Conservation (phyloP, 495 filamentous ascomycete species). For the Penicillium turbatum region DNA sequence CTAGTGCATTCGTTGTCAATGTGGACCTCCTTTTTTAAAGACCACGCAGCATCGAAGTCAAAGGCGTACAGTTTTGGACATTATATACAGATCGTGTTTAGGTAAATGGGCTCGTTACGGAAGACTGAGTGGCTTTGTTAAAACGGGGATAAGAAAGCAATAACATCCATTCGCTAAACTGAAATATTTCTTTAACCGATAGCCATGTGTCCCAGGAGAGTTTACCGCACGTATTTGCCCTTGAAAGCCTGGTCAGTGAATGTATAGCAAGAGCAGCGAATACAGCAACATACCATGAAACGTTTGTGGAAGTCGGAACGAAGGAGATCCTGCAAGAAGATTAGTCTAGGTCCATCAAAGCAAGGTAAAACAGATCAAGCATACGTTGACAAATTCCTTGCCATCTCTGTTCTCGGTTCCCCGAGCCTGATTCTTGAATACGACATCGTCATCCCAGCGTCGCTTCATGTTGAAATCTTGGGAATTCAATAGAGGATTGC, state of each 20-base stretch:
- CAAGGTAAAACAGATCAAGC: conserved; percentile 18
- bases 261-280: conserved; percentile 1
- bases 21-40: too few species aligned
- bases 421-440: conserved; percentile 97
- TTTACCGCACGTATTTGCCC: conserved; percentile 65
- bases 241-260: conserved; percentile 36
- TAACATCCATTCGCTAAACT: conserved; percentile 11
- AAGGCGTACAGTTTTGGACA: too few species aligned
- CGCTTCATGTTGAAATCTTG: conserved; percentile 44
- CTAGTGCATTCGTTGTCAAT: too few species aligned
- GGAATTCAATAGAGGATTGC: conserved; percentile 85
- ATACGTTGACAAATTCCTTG: conserved; percentile 94
- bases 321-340: conserved; percentile 64
- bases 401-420: conserved; percentile 91
- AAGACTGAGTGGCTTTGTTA: too few species aligned
- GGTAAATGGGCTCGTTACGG: too few species aligned
- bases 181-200: background rate
- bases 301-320: conserved; percentile 96
- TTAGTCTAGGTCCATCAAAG: conserved; percentile 19
- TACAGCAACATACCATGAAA: conserved; percentile 71
- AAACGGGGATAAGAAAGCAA: background rate
- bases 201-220: too few species aligned
- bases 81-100: too few species aligned
- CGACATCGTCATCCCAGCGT: conserved; percentile 98
- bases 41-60: too few species aligned